Percentiles rank a stretch among this genome's conserved stretches.
phyloP scores from a whole-genome alignment of 1,139 yeast species.

The Magnusiomyces fungicola region DNA sequence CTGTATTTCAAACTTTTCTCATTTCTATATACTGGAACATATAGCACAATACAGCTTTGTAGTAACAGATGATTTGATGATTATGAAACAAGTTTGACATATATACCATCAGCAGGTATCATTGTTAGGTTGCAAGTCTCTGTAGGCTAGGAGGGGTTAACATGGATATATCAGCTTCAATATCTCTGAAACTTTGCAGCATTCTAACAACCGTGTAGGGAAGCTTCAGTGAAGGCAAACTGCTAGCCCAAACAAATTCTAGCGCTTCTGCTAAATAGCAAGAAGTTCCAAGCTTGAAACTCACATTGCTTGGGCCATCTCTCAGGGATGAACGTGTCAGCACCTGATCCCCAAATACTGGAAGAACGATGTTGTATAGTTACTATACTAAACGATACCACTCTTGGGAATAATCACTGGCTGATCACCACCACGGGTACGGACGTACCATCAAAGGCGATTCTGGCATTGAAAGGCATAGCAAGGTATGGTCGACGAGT shows the following conservation, averaged over 20 bases:
- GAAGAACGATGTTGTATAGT: conserved; percentile 36
- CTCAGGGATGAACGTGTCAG: conserved; percentile 44
- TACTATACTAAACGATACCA: conserved; percentile 39
- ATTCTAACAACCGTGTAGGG: conserved; percentile 43
- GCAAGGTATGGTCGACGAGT: conserved; percentile 48
- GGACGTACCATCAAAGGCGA: conserved; percentile 41
- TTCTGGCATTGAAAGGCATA: conserved; percentile 47
- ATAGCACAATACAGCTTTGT: no score
- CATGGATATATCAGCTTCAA: neutral
- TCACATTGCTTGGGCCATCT: conserved; percentile 36
- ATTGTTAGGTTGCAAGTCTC: neutral
- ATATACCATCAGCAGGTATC: neutral
- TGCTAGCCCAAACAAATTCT: conserved; percentile 55
- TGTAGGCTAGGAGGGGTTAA: neutral
- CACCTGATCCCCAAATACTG: conserved; percentile 44
- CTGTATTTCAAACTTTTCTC: no score
- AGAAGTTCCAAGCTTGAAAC: conserved; percentile 32
- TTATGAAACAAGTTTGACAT: neutral
- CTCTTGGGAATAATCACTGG: conserved; percentile 46
- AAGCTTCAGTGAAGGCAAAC: conserved; percentile 50
- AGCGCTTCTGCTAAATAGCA: conserved; percentile 51
- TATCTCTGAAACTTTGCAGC: conserved; percentile 31
- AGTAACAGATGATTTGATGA: no score
- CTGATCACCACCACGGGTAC: conserved; percentile 38
- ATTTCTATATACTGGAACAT: no score